A percentile compares a stretch with the other conserved stretches of the same genome.
Evolutionary conservation across 306 rosid species (phyloP).

Genomic region (Dalbergia cultrata): DNA sequence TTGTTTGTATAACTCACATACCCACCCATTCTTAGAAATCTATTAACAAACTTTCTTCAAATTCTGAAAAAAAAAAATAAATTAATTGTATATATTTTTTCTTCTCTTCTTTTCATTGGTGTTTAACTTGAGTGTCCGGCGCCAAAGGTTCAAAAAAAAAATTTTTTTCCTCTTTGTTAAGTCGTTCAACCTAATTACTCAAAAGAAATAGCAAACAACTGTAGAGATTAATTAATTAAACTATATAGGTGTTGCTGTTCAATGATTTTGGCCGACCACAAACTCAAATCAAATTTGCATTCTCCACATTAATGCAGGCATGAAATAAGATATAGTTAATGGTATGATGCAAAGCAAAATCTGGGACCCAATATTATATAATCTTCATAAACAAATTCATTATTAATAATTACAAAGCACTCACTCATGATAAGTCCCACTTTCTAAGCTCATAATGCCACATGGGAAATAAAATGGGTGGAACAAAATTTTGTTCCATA

Average conservation of each 20-base stretch:
- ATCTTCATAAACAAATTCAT: neutral
- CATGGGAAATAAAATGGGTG: neutral
- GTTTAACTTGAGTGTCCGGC: neutral
- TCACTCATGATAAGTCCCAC: constrained; percentile 9
- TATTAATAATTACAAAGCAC: neutral
- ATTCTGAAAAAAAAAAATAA: too few relatives aligned
- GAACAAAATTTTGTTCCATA: neutral
- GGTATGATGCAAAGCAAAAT: neutral
- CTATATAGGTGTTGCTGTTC: neutral
- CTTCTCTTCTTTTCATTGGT: too few relatives aligned
- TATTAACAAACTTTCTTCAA: too few relatives aligned
- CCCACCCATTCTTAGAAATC: too few relatives aligned
- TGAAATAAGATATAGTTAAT: neutral
- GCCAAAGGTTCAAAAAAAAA: too few relatives aligned
- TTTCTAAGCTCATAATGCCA: constrained; percentile 8
- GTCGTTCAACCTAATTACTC: neutral
- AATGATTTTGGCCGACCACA: neutral
- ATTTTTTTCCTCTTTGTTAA: too few relatives aligned
- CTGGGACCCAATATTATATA: neutral
- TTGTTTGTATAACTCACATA: too few relatives aligned
- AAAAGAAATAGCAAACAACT: neutral
- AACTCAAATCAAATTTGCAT: neutral
- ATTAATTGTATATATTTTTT: too few relatives aligned
- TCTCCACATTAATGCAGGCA: neutral
- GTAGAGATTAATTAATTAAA: neutral